Evolutionary conservation across 192 early-diverging fungal genomes (phyloP), one percentile per base, ranked within the genome.

Genomic region (Gaertneriomyces semiglobifer): DNA sequence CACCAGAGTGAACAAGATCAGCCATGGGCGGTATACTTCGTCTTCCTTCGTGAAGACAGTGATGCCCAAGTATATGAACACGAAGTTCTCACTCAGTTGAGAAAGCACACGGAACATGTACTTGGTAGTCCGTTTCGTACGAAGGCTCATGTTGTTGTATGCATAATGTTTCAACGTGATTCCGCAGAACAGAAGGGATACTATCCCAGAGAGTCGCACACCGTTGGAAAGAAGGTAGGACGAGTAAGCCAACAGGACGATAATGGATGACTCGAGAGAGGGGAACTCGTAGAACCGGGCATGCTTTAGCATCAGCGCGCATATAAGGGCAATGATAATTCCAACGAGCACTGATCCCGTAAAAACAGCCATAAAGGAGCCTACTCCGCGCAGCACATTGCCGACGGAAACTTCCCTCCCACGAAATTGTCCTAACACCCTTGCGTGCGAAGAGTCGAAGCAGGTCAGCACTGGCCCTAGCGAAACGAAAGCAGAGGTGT

Each of bases 51-150:
- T 93, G 70, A 96, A 98, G 59, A 97, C 83, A 40, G 93, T 90
- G 51, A 98, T 79, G 6, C 94, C 96, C 39, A 98, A 79, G 71
- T 96, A 97, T 52, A 98, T 93, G 71, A 97, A 98, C 65, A 97
- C 89, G 74, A 98, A 98, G 65, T 95, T 97, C 71, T 98, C 96
- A 0, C 92, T 89, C 33, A 98, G 79, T 59, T 95, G 91, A 0
- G 91, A 86, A 20, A 98, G 76, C n/a, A 97, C 88, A 33, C 91
- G 86, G 78, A 97, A 97, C 79, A 98, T 82, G 62, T 91, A 90
- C 66, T 89, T 90, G 42, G 93, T 94, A 3, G 95, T 92, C 38
- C 88, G 72, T 71, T 91, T 84, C 54, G 86, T 89, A 9, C 82
- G 77, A 12, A 76, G 61, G 8, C 89, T 90, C 88, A 98, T 87